phyloP scores from a whole-genome alignment of 2,329 filamentous ascomycete genomes.

The Albifimbria verrucaria region DNA sequence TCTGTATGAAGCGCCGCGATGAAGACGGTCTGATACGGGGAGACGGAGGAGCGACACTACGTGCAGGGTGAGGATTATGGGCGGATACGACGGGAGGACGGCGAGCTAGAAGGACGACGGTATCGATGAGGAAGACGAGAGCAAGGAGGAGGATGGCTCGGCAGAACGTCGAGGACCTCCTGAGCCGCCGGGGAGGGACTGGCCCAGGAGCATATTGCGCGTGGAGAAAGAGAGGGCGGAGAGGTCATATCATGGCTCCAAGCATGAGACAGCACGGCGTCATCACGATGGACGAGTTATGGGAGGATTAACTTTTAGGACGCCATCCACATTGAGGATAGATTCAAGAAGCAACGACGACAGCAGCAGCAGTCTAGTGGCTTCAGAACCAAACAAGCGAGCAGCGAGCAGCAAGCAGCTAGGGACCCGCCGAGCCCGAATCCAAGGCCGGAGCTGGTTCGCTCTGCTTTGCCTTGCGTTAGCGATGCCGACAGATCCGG shows the following conservation, averaged over 20 bases:
- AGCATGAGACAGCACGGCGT: too few relatives aligned
- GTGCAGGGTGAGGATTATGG: neutral
- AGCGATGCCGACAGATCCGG: neutral
- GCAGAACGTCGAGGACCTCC: neutral
- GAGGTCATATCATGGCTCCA: neutral
- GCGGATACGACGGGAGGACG: neutral
- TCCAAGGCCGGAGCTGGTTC: neutral
- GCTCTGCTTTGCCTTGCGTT: neutral
- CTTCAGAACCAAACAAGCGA: too few relatives aligned
- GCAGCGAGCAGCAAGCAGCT: too few relatives aligned
- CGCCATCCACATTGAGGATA: too few relatives aligned
- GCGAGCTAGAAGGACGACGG: slow-evolving; percentile 2
- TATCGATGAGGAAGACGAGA: slow-evolving; percentile 5
- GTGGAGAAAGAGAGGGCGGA: neutral
- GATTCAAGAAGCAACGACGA: too few relatives aligned
- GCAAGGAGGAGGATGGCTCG: slow-evolving; percentile 4
- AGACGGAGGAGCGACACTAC: neutral
- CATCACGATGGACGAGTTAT: too few relatives aligned
- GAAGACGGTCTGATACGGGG: slow-evolving; percentile 48
- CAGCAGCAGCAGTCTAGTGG: too few relatives aligned
- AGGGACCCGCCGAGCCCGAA: too few relatives aligned
- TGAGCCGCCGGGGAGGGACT: neutral
- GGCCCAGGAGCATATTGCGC: neutral
- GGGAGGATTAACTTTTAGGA: too few relatives aligned
- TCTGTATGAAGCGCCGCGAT: slow-evolving; percentile 69